These are phyloP conservation scores for Pinus tabuliformis DNA, from an alignment of 75 land plant genomes.

Conservation along the genomic window DNA sequence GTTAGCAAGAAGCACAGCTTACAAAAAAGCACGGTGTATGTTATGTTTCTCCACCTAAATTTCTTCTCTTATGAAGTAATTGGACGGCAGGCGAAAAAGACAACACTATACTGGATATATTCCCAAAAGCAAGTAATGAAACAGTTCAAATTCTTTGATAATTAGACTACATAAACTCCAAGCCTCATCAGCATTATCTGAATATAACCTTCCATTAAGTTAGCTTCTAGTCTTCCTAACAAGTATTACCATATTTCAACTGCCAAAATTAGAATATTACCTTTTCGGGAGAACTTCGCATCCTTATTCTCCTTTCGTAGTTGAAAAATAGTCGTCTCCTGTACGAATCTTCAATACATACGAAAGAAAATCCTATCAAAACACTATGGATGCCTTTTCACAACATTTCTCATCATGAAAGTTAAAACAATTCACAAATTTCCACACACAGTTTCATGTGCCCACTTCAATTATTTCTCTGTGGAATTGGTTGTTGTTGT, in stretches of 20 bases:
- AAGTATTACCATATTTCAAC: neutral
- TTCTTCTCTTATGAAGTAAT: neutral
- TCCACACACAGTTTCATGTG: neutral
- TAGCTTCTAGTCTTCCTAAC: neutral
- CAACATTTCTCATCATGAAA: neutral
- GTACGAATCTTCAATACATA: slow-evolving; percentile 58
- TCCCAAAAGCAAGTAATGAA: neutral
- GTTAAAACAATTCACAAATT: neutral
- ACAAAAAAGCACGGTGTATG: neutral
- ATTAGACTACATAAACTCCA: neutral
- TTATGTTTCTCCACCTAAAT: no score
- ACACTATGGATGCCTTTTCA: neutral
- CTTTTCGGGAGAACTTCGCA: slow-evolving; percentile 94
- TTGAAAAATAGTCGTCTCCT: slow-evolving; percentile 84
- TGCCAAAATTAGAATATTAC: slow-evolving; percentile 23
- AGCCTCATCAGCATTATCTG: neutral
- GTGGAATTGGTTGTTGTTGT: neutral
- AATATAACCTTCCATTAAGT: neutral
- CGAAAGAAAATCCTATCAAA: slow-evolving; percentile 5
- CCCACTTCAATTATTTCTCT: slow-evolving; percentile 2
- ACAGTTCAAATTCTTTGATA: neutral
- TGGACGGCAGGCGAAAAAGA: neutral
- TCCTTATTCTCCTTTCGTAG: slow-evolving; percentile 82
- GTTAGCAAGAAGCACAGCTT: neutral
- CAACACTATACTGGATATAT: neutral